Conservation (phyloP, 495 filamentous ascomycete species). For the Aspergillus coremiiformis region DNA sequence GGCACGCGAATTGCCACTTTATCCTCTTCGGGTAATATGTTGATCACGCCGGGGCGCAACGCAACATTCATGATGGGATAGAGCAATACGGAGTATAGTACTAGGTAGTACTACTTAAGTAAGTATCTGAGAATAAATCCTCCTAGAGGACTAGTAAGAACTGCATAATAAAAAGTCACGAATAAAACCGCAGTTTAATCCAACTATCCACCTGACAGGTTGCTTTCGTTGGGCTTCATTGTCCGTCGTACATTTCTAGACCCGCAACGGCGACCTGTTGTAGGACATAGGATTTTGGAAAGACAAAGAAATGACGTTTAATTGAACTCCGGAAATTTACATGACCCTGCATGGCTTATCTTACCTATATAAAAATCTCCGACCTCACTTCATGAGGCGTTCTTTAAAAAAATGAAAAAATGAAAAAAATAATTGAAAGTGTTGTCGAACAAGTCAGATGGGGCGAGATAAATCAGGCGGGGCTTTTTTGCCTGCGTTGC, state of each 20-base stretch:
- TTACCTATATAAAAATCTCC: neutral
- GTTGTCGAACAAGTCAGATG: neutral
- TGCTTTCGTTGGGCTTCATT: too few relatives aligned
- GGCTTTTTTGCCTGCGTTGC: conserved; percentile 5
- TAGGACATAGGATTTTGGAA: neutral
- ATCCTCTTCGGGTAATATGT: conserved; percentile 41
- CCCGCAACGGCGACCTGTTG: neutral
- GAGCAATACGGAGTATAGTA: too few relatives aligned
- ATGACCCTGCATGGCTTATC: too few relatives aligned
- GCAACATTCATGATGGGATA: conserved; percentile 1
- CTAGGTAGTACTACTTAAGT: too few relatives aligned
- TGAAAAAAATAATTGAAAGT: neutral
- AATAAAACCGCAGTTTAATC: too few relatives aligned
- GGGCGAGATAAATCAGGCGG: conserved; percentile 4
- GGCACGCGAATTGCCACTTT: conserved; percentile 36
- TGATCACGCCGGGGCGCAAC: conserved; percentile 22
- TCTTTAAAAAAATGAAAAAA: neutral
- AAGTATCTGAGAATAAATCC: too few relatives aligned
- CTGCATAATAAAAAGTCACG: too few relatives aligned
- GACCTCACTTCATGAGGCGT: neutral
- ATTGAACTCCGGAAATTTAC: neutral
- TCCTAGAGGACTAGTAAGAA: neutral
- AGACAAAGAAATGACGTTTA: neutral
- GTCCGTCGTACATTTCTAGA: neutral
- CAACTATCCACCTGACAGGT: too few relatives aligned